Evolutionary conservation across 164 flowering plant genomes (phyloP), one percentile per base, ranked within the genome.

Genomic region (Sedum album): DNA sequence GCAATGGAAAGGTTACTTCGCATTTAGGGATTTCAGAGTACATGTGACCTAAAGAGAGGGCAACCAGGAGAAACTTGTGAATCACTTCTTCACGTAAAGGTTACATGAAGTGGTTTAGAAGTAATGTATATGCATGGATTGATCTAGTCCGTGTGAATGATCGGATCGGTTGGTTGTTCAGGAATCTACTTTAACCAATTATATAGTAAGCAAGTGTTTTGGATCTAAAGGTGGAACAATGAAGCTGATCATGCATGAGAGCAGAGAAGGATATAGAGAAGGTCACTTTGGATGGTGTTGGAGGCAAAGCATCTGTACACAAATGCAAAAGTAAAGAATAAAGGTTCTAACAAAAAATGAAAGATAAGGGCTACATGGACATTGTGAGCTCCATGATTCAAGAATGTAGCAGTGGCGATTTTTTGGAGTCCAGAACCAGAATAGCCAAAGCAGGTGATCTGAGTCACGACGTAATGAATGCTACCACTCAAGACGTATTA

Each of bases 51-150:
- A 26, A 30, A 25, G 17, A 6, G 38, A 57, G 17, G 20, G 62
- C 18, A 20, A 57, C 28, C 62, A 57, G 62, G 62, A 57, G 62
- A 57, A 57, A 1, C 62, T 28, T 57, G 62, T 57, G 62, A 57
- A 13, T 26, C 31, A 57, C 33, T 26, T 26, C 5, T 11, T 57
- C 62, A 13, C 31, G 28, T 57, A 57, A 57, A 57, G 62, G 18
- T 28, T 57, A 4, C 62, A 57, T 13, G 4, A 28, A 57, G 26
- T 57, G 20, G 20, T 57, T 57, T 18, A 4, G 33, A 13, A 28
- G 31, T 18, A 57, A 57, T 33, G 33, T 13, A 26, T 28, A 44
- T 44, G 48, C 18, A 44, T 9, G 48, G 33, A 15, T 23, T 9
- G 60, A 25, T 21, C 23, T 7, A 8, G 60, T 13, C 60, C 60